Base-by-base conservation (phyloP, 805 yeast species). In the Yamadazyma nakazawae region DNA sequence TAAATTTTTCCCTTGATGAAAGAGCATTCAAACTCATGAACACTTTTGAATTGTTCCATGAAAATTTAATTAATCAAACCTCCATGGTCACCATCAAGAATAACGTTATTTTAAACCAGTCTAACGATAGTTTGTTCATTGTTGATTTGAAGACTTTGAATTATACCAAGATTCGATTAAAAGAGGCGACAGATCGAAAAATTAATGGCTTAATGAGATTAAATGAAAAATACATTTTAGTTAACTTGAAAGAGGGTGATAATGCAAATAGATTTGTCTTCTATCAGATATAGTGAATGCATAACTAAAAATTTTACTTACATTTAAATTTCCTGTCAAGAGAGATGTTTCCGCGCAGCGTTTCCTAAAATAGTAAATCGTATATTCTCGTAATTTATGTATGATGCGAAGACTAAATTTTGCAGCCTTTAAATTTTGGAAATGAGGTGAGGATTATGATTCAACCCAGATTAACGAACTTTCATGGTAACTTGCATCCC, bases 171-270 rank as follows among this genome's bases (percentile, higher is more conserved):
- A 28, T 40, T 18, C 24, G 30, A 28, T 37, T 45, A 31, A 34
- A 45, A 11, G 25, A 28, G 12, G 12, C 16, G 11, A 28, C 32
- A 28, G 43, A 46, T 37, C 50, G 50, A 34, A 52, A 50, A 32
- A 49, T 52, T 21, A 52, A 46, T 38, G 56, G 54, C 25, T 28
- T 52, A 8, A 41, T 44, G 11, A 43, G 49, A 36, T 25, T 52
- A 24, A 40, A 40, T 32, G 52, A 48, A 17, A 46, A 50, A 19
- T 43, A 35, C 24, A 18, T 50, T 14, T 17, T 52, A 28, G 43
- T 52, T 2, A 46, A 43, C 30, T 43, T 47, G 14, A 52, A 44
- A 37, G 50, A 46, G 40, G 6, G 42, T 12, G 53, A 50, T 38
- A 48, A 48, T 39, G 42, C 50, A 5, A 47, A 46, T 37, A 40